Conservation (phyloP, 352 stramenopile genomes). For the Elongisporangium undulatum region DNA sequence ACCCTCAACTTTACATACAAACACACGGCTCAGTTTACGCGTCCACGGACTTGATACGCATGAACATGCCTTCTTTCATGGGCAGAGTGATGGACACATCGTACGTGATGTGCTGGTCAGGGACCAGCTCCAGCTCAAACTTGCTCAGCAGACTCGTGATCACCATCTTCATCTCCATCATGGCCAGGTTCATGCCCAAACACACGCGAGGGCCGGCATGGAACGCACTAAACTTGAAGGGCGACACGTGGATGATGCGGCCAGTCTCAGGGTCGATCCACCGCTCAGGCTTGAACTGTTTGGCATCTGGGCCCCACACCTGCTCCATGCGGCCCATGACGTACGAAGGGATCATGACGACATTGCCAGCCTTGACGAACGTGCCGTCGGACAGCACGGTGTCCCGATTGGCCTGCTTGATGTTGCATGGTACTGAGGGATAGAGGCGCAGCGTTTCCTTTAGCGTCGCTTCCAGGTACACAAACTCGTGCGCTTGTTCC, state of each 20-base stretch:
- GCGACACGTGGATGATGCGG: slow-evolving; percentile 26
- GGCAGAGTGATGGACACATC: slow-evolving; percentile 47
- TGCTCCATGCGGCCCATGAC: slow-evolving; percentile 41
- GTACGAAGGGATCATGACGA: slow-evolving; percentile 43
- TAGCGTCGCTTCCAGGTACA: slow-evolving; percentile 47
- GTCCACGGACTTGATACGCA: slow-evolving; percentile 25
- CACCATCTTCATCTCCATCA: slow-evolving; percentile 81
- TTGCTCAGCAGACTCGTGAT: slow-evolving; percentile 46
- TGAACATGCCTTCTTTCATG: slow-evolving; percentile 25
- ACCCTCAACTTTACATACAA: too few relatives aligned
- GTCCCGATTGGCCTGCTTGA: slow-evolving; percentile 31
- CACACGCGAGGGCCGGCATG: slow-evolving; percentile 64
- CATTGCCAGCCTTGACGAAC: slow-evolving; percentile 28
- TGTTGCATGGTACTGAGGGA: slow-evolving; percentile 42
- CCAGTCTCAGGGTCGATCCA: slow-evolving; percentile 42
- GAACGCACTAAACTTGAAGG: slow-evolving; percentile 72
- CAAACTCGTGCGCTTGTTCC: slow-evolving; percentile 21
- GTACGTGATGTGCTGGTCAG: slow-evolving; percentile 32
- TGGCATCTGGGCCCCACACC: slow-evolving; percentile 61
- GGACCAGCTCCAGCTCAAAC: slow-evolving; percentile 41
- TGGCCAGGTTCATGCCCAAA: slow-evolving; percentile 44
- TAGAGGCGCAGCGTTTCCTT: slow-evolving; percentile 65
- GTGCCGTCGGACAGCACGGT: slow-evolving; percentile 62
- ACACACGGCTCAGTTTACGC: slow-evolving; percentile 1
- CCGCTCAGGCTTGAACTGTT: slow-evolving; percentile 58